Evolutionary conservation across 768 basidiomycete species (phyloP).

Genomic region (Amanita pallidorosea): DNA sequence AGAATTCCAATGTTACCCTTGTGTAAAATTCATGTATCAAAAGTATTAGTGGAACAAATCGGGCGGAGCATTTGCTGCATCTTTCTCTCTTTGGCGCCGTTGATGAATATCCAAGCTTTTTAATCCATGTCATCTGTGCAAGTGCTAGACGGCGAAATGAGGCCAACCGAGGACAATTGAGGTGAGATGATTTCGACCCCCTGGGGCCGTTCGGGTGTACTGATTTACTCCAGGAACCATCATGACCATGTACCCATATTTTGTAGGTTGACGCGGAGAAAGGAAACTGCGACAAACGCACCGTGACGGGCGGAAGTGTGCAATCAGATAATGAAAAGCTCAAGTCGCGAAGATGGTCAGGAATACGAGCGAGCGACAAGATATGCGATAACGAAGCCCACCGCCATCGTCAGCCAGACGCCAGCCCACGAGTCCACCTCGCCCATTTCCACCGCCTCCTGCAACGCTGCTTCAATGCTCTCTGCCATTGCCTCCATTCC

Average conservation of each 20-base stretch:
- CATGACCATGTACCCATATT: too few species aligned
- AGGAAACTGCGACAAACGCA: too few species aligned
- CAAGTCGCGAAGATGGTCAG: neutral
- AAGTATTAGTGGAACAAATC: conserved; percentile 13
- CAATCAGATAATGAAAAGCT: too few species aligned
- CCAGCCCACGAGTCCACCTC: conserved; percentile 14
- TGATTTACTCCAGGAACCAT: too few species aligned
- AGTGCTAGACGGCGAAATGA: too few species aligned
- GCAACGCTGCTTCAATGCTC: conserved; percentile 44
- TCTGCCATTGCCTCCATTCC: conserved; percentile 68
- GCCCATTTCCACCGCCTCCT: conserved; percentile 49
- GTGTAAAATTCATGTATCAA: conserved; percentile 14
- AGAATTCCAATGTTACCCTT: conserved; percentile 30
- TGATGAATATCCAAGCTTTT: conserved; percentile 66
- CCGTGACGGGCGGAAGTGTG: too few species aligned
- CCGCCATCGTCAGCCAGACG: conserved; percentile 13
- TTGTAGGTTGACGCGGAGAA: too few species aligned
- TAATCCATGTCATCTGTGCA: neutral
- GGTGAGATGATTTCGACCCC: too few species aligned
- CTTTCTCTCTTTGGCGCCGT: conserved; percentile 34
- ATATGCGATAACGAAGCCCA: conserved; percentile 1
- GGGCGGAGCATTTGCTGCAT: conserved; percentile 56
- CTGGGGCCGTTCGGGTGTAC: too few species aligned
- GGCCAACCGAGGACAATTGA: too few species aligned
- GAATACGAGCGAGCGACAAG: neutral